phyloP scores from a whole-genome alignment of 2,329 filamentous ascomycete species.

The Fusarium transvaalense region DNA sequence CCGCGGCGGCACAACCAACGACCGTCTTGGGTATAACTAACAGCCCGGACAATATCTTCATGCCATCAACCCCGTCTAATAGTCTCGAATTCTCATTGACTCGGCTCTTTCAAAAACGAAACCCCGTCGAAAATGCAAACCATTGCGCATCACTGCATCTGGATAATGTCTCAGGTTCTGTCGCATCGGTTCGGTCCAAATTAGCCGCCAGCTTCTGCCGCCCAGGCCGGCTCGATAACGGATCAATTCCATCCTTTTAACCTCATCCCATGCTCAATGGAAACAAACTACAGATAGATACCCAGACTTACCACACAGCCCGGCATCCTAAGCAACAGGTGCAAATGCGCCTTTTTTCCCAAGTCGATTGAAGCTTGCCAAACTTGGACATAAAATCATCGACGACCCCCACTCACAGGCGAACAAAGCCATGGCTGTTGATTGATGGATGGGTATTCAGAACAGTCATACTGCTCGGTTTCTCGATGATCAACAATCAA shows the following conservation, averaged over 20 bases:
- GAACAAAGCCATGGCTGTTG: conserved; percentile 6
- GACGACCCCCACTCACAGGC: conserved; percentile 34
- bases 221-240: conserved; percentile 23
- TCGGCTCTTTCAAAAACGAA: conserved; percentile 18
- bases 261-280: conserved; percentile 30
- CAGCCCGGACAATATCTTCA: conserved; percentile 1
- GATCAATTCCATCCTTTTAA: conserved; percentile 24
- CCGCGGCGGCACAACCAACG: conserved; percentile 5
- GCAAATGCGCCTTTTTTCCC: conserved; percentile 17
- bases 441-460: not conserved
- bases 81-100: conserved; percentile 18
- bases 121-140: conserved; percentile 13
- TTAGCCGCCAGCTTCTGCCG: conserved; percentile 39
- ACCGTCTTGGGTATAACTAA: conserved; percentile 3
- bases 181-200: conserved; percentile 11
- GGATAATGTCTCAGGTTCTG: conserved; percentile 20
- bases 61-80: conserved; percentile 3
- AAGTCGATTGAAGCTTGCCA: conserved; percentile 37
- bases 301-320: conserved; percentile 9
- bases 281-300: conserved; percentile 20
- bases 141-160: conserved; percentile 3
- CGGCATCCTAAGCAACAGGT: conserved; percentile 1
- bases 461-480: not conserved
- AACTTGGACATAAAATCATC: conserved; percentile 26
- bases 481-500: not conserved